These are phyloP conservation scores for Beauveria pseudobassiana DNA, from an alignment of 2,329 filamentous ascomycete species.

Conservation along the genomic window DNA sequence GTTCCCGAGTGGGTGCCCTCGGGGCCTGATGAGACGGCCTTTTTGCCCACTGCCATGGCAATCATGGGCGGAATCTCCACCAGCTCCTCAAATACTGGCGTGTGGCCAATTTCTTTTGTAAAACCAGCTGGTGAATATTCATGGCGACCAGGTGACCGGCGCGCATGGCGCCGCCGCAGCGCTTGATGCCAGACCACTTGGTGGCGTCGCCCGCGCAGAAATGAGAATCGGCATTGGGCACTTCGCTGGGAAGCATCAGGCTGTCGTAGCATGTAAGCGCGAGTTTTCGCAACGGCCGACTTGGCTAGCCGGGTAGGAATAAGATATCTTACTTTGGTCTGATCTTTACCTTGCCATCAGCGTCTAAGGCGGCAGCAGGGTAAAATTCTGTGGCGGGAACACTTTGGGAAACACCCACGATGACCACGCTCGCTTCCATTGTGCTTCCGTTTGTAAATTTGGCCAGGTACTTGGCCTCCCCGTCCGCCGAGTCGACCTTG, in stretches of 20 bases:
- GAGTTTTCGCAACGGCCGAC: no score
- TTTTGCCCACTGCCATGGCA: constrained; percentile 62
- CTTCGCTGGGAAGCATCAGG: constrained; percentile 44
- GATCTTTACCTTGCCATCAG: constrained; percentile 59
- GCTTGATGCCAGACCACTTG: constrained; percentile 71
- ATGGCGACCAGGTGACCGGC: constrained; percentile 58
- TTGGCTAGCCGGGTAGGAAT: no score
- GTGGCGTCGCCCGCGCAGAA: constrained; percentile 66
- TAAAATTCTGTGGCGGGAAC: constrained; percentile 57
- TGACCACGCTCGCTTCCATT: constrained; percentile 55
- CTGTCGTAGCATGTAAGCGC: constrained; percentile 22
- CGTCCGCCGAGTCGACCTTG: constrained; percentile 37
- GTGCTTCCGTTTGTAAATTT: constrained; percentile 52
- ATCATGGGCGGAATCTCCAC: constrained; percentile 57
- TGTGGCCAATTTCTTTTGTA: constrained; percentile 30
- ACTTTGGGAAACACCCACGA: constrained; percentile 61
- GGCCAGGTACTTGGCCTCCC: constrained; percentile 35
- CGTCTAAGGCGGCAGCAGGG: constrained; percentile 48
- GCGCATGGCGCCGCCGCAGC: constrained; percentile 70
- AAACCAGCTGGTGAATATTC: constrained; percentile 60
- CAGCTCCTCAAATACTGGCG: constrained; percentile 41
- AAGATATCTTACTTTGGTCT: constrained; percentile 37
- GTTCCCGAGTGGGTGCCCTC: constrained; percentile 48
- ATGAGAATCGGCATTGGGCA: constrained; percentile 52
- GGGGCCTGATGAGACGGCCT: constrained; percentile 56